Evolutionary conservation across 2,329 filamentous ascomycete species (phyloP).

Genomic region (Hymenoscyphus albidus): DNA sequence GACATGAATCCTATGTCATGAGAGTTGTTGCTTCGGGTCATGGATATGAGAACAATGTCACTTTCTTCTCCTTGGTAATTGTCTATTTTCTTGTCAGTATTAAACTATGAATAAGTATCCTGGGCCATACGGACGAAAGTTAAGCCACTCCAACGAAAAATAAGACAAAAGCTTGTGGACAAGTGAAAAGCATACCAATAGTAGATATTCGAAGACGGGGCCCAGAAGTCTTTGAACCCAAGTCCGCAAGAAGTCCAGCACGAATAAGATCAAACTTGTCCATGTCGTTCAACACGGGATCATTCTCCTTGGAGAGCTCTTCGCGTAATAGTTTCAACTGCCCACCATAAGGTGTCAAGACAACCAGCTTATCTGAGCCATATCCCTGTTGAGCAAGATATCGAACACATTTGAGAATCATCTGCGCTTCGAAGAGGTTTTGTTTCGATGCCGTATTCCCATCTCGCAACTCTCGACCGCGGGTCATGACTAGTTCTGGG

Average conservation of each 20-base stretch:
- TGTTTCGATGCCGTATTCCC: conserved; percentile 49
- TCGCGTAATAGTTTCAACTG: conserved; percentile 58
- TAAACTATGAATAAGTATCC: no score
- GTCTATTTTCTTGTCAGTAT: conserved; percentile 42
- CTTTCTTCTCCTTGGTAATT: conserved; percentile 78
- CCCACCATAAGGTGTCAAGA: conserved; percentile 70
- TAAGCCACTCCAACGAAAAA: neutral
- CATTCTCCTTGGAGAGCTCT: conserved; percentile 51
- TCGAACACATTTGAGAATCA: conserved; percentile 61
- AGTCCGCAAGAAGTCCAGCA: conserved; percentile 57
- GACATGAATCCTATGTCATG: conserved; percentile 70
- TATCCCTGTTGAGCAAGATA: conserved; percentile 73
- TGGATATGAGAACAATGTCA: conserved; percentile 64
- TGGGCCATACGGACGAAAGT: neutral
- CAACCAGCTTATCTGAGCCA: conserved; percentile 57
- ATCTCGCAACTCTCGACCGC: conserved; percentile 49
- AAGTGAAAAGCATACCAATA: conserved; percentile 50
- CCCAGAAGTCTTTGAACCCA: conserved; percentile 49
- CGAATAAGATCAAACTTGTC: conserved; percentile 60
- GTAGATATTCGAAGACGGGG: conserved; percentile 59
- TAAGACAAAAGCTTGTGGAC: no score
- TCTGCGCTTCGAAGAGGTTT: conserved; percentile 62
- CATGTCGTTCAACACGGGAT: conserved; percentile 64
- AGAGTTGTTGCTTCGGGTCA: conserved; percentile 61
- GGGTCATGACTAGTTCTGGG: conserved; percentile 45